Base-by-base conservation (phyloP, 352 stramenopile species). In the Phytopythium oedochilum region DNA sequence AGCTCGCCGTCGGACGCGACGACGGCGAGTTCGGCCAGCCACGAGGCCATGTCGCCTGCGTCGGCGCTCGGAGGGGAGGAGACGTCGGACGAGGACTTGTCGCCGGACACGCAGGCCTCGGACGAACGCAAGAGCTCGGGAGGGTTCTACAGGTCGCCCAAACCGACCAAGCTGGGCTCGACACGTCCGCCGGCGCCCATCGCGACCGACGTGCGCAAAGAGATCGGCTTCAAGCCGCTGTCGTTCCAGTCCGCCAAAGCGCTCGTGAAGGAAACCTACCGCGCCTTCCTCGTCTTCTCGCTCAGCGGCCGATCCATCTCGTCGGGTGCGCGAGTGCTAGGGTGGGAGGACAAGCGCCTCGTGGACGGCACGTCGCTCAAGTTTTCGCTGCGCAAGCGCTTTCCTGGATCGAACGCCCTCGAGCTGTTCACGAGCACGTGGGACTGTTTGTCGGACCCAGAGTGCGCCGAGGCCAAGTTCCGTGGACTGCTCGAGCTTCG, bases 401-500 rank as follows among this genome's bases (percentile, higher is more conserved):
- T 87, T 47, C 45, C 58, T 9, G 64, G 70, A 28, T 58, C 64
- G 14, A 77, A 68, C 40, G 62, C 72, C 1, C 46, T 68, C 47
- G 59, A 70, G 11, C 52, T 90, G 2, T 84, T 88, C 77, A 66
- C 63, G 0, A 72, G 59, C 35, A 90, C 80, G 32, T 90, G 77
- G 77, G 68, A 84, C 59, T 90, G 80, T 56, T 73, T 90, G 28
- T 87, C 80, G 23, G 77, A 90, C 50, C 75, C 78, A 0, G 57
- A 61, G 12, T 90, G 80, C 45, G 72, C 71, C 0, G 64, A 81
- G 38, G 26, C 70, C 29, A 88, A 84, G 46, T 90, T 90, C 54
- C 68, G 68, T 10, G 80, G 80, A 1, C 61, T 90, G 18, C 73
- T 88, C 64, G 79, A 66, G 52, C 70, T 85, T 0, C 54, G 66